A percentile compares a stretch with the other conserved stretches of the same genome.
These are phyloP conservation scores for Anaeromyces robustus DNA, from an alignment of 192 early-diverging fungal genomes.

Conservation along the genomic window DNA sequence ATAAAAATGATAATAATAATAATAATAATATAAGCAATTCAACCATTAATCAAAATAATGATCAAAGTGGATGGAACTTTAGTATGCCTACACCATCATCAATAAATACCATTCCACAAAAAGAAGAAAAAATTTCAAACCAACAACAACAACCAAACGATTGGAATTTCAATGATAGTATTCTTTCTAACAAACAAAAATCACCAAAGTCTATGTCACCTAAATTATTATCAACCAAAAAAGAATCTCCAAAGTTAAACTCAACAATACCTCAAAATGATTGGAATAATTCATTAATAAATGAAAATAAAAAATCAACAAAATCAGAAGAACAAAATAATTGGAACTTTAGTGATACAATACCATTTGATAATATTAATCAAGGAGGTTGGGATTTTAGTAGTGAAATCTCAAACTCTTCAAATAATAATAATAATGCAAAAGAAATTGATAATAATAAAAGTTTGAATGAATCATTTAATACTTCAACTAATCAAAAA, in stretches of 20 bases:
- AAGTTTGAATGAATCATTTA: too few species aligned
- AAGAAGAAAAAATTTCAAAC: too few species aligned
- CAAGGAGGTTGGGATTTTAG: not conserved
- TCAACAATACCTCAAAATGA: too few species aligned
- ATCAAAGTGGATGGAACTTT: not conserved
- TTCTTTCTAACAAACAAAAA: not conserved
- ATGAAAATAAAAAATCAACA: not conserved
- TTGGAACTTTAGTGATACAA: not conserved
- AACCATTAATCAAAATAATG: not conserved
- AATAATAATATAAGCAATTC: too few species aligned
- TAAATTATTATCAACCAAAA: too few species aligned
- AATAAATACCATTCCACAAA: too few species aligned
- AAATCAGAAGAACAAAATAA: not conserved
- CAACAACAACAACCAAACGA: not conserved
- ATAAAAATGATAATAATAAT: too few species aligned
- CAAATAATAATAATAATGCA: not conserved
- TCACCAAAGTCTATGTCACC: not conserved
- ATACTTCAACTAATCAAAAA: too few species aligned
- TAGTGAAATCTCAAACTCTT: not conserved
- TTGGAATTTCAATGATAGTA: not conserved
- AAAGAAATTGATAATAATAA: not conserved
- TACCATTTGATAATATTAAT: not conserved
- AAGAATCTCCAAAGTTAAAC: too few species aligned
- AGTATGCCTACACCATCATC: not conserved
- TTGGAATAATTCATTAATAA: too few species aligned